Evolutionary conservation across 345 rosid species (phyloP).

Genomic region (Anacardium occidentale): DNA sequence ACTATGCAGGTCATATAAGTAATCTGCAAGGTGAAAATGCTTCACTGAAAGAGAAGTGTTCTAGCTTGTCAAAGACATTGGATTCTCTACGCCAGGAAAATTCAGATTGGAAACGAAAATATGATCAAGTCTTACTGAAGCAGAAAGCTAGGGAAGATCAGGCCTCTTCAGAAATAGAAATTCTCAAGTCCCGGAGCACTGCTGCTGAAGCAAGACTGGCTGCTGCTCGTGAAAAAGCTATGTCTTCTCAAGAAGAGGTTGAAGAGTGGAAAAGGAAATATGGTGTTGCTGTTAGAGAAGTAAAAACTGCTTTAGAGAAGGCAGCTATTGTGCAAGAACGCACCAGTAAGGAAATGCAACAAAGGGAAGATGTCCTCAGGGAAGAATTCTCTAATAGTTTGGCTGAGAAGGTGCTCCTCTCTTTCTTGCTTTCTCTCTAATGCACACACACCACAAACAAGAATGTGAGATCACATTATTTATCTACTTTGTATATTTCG

Average conservation of each 20-base stretch:
- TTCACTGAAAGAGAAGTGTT: conserved; percentile 79
- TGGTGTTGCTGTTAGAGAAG: conserved; percentile 81
- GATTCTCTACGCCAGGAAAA: conserved; percentile 75
- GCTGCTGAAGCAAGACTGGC: conserved; percentile 95
- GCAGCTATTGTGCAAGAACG: conserved; percentile 88
- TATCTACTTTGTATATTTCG: neutral
- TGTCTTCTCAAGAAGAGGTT: conserved; percentile 89
- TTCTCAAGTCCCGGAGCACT: conserved; percentile 74
- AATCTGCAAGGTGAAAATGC: conserved; percentile 74
- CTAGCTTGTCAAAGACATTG: conserved; percentile 65
- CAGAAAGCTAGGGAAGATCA: conserved; percentile 82
- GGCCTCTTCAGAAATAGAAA: conserved; percentile 65
- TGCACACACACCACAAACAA: neutral
- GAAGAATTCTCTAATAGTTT: conserved; percentile 62
- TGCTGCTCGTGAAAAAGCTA: conserved; percentile 88
- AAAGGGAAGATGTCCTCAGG: conserved; percentile 84
- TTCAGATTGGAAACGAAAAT: conserved; percentile 71
- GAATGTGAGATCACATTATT: neutral
- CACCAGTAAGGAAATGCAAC: conserved; percentile 66
- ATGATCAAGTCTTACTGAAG: conserved; percentile 59
- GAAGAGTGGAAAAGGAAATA: conserved; percentile 93
- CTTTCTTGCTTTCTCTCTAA: neutral
- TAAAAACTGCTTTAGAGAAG: conserved; percentile 87
- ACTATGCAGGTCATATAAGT: conserved; percentile 63
- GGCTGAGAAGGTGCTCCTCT: conserved; percentile 60